phyloP scores from a whole-genome alignment of 345 rosid genomes.

The Gossypium ekmanianum region DNA sequence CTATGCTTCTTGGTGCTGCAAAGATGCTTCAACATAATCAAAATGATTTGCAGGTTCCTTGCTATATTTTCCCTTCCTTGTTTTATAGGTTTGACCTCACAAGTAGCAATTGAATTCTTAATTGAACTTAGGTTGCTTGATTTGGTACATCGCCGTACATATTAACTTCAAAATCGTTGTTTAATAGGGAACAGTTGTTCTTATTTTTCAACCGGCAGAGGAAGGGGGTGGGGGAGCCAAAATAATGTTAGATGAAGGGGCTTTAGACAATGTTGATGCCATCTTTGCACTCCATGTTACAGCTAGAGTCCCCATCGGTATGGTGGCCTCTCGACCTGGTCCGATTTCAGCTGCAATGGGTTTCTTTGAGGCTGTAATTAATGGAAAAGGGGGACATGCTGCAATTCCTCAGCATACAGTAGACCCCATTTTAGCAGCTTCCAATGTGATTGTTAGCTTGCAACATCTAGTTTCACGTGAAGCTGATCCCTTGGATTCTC shows the following conservation, averaged over 20 bases:
- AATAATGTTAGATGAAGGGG: conserved; percentile 63
- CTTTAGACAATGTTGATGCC: conserved; percentile 57
- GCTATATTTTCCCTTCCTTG: neutral
- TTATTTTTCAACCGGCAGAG: conserved; percentile 90
- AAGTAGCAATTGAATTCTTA: neutral
- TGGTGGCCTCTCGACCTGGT: conserved; percentile 55
- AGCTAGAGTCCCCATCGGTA: conserved; percentile 34
- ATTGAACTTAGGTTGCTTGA: neutral
- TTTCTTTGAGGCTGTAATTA: conserved; percentile 71
- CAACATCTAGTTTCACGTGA: conserved; percentile 88
- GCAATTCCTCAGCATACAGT: conserved; percentile 76
- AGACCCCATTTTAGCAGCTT: conserved; percentile 85
- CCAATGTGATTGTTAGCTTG: conserved; percentile 65
- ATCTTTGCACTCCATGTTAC: conserved; percentile 71
- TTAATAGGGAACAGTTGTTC: conserved; percentile 72
- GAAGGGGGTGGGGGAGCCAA: conserved; percentile 88
- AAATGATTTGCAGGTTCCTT: conserved; percentile 34
- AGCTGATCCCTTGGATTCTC: conserved; percentile 82
- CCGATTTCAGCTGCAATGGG: conserved; percentile 65
- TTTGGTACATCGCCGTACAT: neutral
- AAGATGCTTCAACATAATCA: conserved; percentile 39
- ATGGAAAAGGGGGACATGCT: conserved; percentile 84
- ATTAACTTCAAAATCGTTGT: neutral
- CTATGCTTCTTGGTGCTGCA: conserved; percentile 70
- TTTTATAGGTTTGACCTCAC: conserved; percentile 26